Percentiles rank a stretch among this genome's conserved stretches.
Conservation (phyloP, 2,329 filamentous ascomycete genomes). For the Alternaria sp. region DNA sequence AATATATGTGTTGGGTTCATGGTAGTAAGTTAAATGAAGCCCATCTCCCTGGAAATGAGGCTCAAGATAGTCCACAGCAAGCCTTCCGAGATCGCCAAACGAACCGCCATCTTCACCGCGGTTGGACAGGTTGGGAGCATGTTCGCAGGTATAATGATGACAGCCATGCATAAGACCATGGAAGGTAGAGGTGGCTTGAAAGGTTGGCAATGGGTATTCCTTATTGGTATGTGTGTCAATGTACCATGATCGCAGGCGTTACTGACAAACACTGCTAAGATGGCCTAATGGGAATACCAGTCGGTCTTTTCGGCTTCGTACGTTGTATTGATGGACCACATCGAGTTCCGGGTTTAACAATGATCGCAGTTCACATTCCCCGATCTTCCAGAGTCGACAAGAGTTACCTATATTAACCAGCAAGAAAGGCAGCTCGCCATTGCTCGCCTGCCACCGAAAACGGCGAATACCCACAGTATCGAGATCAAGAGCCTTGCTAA, state of each 20-base stretch:
- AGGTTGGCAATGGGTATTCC: conserved; percentile 40
- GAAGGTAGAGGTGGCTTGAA: conserved; percentile 25
- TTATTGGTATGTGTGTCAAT: conserved; percentile 24
- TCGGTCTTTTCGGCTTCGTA: conserved; percentile 35
- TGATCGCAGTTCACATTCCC: conserved; percentile 30
- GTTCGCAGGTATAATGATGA: conserved; percentile 42
- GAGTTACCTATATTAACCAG: conserved; percentile 21
- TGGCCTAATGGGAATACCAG: conserved; percentile 34
- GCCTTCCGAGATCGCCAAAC: conserved; percentile 34
- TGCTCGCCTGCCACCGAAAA: conserved; percentile 31
- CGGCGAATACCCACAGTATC: conserved; percentile 30
- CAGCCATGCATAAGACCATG: conserved; percentile 36
- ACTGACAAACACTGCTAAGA: conserved; percentile 18
- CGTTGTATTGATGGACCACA: not conserved
- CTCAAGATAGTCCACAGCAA: conserved; percentile 22
- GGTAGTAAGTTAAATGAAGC: conserved; percentile 34
- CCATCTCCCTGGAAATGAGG: not conserved
- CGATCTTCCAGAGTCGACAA: conserved; percentile 29
- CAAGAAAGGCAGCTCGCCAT: conserved; percentile 32
- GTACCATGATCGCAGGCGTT: not conserved
- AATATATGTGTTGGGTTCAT: conserved; percentile 37
- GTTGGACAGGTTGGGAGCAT: conserved; percentile 36
- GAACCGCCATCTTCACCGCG: conserved; percentile 37
- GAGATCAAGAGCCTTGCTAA: conserved; percentile 25
- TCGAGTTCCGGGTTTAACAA: not conserved